phyloP scores from a whole-genome alignment of 2,329 filamentous ascomycete species.

The Colletotrichum lupini region DNA sequence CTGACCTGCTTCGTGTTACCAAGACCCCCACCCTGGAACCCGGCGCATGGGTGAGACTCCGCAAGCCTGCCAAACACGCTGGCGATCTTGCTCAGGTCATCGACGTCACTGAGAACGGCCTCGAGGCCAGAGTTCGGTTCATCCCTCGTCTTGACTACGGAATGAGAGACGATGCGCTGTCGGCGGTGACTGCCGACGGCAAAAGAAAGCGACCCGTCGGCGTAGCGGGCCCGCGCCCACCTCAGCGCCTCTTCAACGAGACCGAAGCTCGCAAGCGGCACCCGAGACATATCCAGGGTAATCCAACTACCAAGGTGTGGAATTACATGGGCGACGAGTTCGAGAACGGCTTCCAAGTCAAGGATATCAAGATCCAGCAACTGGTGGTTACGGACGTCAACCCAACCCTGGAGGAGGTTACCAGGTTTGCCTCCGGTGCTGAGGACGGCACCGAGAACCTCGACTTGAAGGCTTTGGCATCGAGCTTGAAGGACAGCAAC shows the following conservation, averaged over 20 bases:
- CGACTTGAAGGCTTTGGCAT: constrained; percentile 89
- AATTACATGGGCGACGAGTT: constrained; percentile 91
- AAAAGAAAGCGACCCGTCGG: constrained; percentile 83
- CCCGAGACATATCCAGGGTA: constrained; percentile 70
- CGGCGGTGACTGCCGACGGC: constrained; percentile 60
- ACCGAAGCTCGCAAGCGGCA: constrained; percentile 91
- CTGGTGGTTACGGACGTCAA: constrained; percentile 91
- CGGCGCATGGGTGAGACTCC: constrained; percentile 92
- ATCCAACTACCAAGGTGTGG: constrained; percentile 83
- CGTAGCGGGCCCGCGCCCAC: constrained; percentile 75
- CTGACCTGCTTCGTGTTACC: constrained; percentile 89
- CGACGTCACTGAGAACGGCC: constrained; percentile 91
- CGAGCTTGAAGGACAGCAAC: constrained; percentile 87
- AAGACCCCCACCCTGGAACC: constrained; percentile 88
- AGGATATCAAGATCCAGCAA: constrained; percentile 90
- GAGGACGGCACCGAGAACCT: constrained; percentile 95
- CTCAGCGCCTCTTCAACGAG: constrained; percentile 92
- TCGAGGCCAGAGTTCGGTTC: constrained; percentile 86
- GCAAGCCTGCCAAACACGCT: constrained; percentile 81
- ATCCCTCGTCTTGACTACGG: constrained; percentile 95
- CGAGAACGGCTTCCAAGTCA: constrained; percentile 91
- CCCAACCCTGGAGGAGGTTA: constrained; percentile 93
- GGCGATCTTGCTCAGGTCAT: constrained; percentile 93
- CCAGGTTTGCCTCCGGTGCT: constrained; percentile 87
- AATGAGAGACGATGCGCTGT: constrained; percentile 76